A percentile compares a stretch with the other conserved stretches of the same genome.
Evolutionary conservation across 2,329 filamentous ascomycete genomes (phyloP).

Genomic region (Hirsutella minnesotensis): DNA sequence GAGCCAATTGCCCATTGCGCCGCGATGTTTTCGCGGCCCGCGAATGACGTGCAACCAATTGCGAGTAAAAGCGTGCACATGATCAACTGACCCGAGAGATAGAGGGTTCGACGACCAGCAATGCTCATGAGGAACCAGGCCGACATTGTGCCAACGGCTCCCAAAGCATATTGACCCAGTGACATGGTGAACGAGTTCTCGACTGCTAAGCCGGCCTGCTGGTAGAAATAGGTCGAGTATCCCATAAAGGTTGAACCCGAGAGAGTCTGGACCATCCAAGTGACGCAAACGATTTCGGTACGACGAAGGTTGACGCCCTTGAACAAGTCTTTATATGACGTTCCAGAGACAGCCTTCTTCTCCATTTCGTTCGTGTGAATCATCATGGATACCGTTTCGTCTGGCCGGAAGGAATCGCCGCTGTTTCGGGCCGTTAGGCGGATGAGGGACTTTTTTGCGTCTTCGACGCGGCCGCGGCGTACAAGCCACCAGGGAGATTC

Average conservation of each 20-base stretch:
- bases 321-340: slow-evolving; percentile 35
- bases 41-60: slow-evolving; percentile 43
- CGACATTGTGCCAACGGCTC: slow-evolving; percentile 29
- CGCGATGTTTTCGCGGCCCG: slow-evolving; percentile 29
- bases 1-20: slow-evolving; percentile 36
- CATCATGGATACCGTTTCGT: slow-evolving; percentile 38
- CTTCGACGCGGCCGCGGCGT: slow-evolving; percentile 24
- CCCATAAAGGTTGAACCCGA: slow-evolving; percentile 36
- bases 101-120: slow-evolving; percentile 33
- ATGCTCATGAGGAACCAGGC: slow-evolving; percentile 32
- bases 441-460: slow-evolving; percentile 24
- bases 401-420: slow-evolving; percentile 20
- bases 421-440: slow-evolving; percentile 27
- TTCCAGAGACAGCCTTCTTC: slow-evolving; percentile 25
- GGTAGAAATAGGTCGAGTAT: slow-evolving; percentile 44
- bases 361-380: slow-evolving; percentile 37
- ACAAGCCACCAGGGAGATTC: slow-evolving; percentile 41
- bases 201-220: slow-evolving; percentile 27
- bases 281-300: slow-evolving; percentile 33
- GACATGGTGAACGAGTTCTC: slow-evolving; percentile 26
- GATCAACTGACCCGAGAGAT: slow-evolving; percentile 34
- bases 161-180: slow-evolving; percentile 30
- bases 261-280: slow-evolving; percentile 28
- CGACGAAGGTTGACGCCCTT: slow-evolving; percentile 31
- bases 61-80: slow-evolving; percentile 29